Evolutionary conservation across 73 alveolate species (phyloP), one percentile per base, ranked within the genome.

Genomic region (Symbiodinium natans): DNA sequence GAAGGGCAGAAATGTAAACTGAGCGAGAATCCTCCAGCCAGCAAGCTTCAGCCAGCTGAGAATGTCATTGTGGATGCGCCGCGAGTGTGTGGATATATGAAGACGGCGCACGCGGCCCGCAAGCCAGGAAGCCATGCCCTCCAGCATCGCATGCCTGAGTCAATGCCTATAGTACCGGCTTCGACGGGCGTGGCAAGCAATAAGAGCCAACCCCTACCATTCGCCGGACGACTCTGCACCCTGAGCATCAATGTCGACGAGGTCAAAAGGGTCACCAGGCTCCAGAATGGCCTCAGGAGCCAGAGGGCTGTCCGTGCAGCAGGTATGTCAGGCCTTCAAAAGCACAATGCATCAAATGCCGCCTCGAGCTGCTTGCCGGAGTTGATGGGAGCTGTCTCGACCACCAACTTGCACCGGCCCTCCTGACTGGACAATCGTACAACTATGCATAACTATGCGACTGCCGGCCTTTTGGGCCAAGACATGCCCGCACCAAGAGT

Each of bases 181-280:
- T 46, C 59, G 21, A 46, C 13, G 13, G 13, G 59, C 59, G 59
- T 46, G 59, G 59, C 21, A 13, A 46, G 21, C 59, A n/a, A n/a
- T 46, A 6, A 46, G 59, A 9, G 33, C 33, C 27, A n/a, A 25
- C 77, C 77, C 29, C 36, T 21, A 13, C 5, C 5, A 59, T 59
- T 29, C 41, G 2, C 84, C 84, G 25, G 31, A 29, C n/a, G 31
- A 43, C 86, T 89, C 95, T 33, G 29, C 38, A 25, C 95, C 95
- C 27, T 89, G 95, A 27, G 86, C 86, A 36, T 89, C 95, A 29
- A 89, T 89, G 36, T 89, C 95, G 25, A 89, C 48, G 46, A 89
- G 46, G 31, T 89, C 95, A 86, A 86, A 89, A 1, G 86, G 87
- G 43, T 68, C 95, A 11, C 86, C 95, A 25, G 94, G 39, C 7